These are phyloP conservation scores for Amaranthus palmeri DNA, from an alignment of 148 eudicot genomes.

Conservation along the genomic window DNA sequence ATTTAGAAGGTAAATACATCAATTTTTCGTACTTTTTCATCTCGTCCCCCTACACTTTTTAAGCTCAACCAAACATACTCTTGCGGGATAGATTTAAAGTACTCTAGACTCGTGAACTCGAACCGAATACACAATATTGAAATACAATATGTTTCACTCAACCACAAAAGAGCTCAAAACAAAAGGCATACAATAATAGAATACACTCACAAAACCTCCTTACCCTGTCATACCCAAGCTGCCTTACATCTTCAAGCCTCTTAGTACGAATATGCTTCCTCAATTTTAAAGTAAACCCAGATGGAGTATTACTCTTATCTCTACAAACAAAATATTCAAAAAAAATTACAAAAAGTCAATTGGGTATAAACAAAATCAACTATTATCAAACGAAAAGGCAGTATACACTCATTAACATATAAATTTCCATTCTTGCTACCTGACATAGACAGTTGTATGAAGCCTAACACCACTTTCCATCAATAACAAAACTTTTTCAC, in stretches of 20 bases:
- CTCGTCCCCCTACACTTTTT: too few species aligned
- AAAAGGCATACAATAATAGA: neutral
- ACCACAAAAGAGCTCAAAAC: neutral
- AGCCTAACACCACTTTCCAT: constrained; percentile 96
- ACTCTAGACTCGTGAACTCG: too few species aligned
- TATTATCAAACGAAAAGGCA: neutral
- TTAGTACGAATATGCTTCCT: constrained; percentile 85
- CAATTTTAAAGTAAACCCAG: constrained; percentile 70
- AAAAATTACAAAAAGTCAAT: constrained; percentile 4
- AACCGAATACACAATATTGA: too few species aligned
- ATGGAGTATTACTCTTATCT: constrained; percentile 97
- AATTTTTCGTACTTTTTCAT: too few species aligned
- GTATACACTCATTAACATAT: neutral
- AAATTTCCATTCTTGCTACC: constrained; percentile 35
- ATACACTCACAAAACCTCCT: neutral
- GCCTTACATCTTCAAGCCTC: constrained; percentile 95
- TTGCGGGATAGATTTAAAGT: too few species aligned
- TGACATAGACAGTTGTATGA: constrained; percentile 79
- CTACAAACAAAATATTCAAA: constrained; percentile 20
- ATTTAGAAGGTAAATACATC: too few species aligned
- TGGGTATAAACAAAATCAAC: neutral
- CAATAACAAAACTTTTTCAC: constrained; percentile 87
- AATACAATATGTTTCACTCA: neutral
- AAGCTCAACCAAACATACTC: too few species aligned
- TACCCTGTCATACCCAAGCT: constrained; percentile 98